Evolutionary conservation across 331 rosid species (phyloP), one percentile per base, ranked within the genome.

Genomic region (Rosa hybrid): DNA sequence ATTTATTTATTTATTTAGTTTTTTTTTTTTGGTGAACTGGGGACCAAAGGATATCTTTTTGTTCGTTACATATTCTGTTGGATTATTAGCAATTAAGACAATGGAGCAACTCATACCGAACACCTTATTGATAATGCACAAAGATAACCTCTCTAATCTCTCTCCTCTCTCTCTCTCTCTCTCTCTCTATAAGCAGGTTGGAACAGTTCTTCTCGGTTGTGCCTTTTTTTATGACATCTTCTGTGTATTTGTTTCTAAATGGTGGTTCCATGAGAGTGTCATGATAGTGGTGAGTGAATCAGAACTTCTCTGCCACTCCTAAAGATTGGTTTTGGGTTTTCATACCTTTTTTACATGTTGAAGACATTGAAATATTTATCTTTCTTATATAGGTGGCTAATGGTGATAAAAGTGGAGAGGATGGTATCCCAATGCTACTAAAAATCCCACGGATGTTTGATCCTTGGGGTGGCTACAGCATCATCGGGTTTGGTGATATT

Each of bases 381-480:
- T 81, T 83, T 80, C 39, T 68, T 63, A 21, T 83, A 25, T 88
- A 96, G 99, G 99, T 96, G 60, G 99, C 99, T 86, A 94, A 98
- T 25, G 99, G 99, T 50, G 99, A 94, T 80, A 92, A 77, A 84
- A 91, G 97, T 81, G 97, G 99, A 67, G 99, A 94, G 91, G 99
- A 93, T 77, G 98, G 99, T 78, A 96, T 96, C 65, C 99, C 99
- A 44, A 96, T 96, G 99, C 90, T 96, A 20, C 91, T 96, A 77
- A 96, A 96, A 90, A 92, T 96, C 78, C 99, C 99, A 2, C 94
- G 99, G 80, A 68, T 96, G 89, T 96, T 90, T 78, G 99, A 96
- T 88, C 99, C 98, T 78, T 96, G 99, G 99, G 99, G 99, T 83
- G 99, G 99, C 79, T 96, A 86, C 90, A 96, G 99, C 79, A 90